Conservation (phyloP, 2,329 filamentous ascomycete genomes). For the Pseudogymnoascus sp. region DNA sequence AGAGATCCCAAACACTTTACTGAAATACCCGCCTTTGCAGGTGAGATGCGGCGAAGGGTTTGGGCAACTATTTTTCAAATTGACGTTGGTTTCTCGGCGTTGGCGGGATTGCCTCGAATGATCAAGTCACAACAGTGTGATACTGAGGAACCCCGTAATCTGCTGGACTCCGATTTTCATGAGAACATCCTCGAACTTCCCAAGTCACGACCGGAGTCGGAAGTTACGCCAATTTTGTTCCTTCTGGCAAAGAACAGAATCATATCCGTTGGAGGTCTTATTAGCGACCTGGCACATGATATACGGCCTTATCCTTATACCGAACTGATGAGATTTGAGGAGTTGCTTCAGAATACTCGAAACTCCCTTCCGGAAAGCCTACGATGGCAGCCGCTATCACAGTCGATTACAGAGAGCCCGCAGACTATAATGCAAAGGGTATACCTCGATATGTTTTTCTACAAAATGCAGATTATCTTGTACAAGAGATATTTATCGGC, state of each 20-base stretch:
- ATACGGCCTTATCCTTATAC: conserved; percentile 38
- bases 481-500: conserved; percentile 43
- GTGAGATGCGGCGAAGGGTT: conserved; percentile 62
- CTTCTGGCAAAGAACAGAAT: conserved; percentile 40
- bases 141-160: conserved; percentile 62
- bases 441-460: conserved; percentile 39
- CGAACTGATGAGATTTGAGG: conserved; percentile 42
- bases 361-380: conserved; percentile 37
- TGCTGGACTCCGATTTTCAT: conserved; percentile 33
- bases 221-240: conserved; percentile 20
- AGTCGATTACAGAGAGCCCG: conserved; percentile 38
- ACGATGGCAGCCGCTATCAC: conserved; percentile 37
- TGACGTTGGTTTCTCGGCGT: conserved; percentile 70
- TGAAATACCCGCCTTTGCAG: conserved; percentile 63
- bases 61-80: conserved; percentile 66
- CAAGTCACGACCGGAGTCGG: conserved; percentile 22
- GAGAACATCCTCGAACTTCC: conserved; percentile 27
- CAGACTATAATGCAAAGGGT: conserved; percentile 41
- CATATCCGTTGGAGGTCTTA: conserved; percentile 40
- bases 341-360: conserved; percentile 37
- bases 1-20: conserved; percentile 68
- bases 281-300: conserved; percentile 43
- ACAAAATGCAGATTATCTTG: conserved; percentile 44
- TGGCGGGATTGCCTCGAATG: conserved; percentile 53
- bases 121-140: conserved; percentile 68